A percentile compares a stretch with the other conserved stretches of the same genome.
Evolutionary conservation across 306 rosid genomes (phyloP).

Genomic region (Fragaria iinumae): DNA sequence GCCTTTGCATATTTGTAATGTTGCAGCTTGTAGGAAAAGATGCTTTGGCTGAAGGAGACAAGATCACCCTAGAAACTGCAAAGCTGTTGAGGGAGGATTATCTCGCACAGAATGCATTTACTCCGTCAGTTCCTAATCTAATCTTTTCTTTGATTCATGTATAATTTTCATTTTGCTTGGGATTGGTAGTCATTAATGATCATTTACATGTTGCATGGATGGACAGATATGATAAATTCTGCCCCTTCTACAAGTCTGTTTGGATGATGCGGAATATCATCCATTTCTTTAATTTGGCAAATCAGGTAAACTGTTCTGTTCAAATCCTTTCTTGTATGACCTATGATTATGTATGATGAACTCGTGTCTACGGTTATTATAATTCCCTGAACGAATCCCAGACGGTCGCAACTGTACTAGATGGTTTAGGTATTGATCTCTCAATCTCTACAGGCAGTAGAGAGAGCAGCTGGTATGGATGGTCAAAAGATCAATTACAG

Average conservation of each 20-base stretch:
- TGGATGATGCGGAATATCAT: slow-evolving; percentile 99
- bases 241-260: slow-evolving; percentile 99
- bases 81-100: slow-evolving; percentile 99
- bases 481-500: slow-evolving; percentile 87
- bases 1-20: slow-evolving; percentile 6
- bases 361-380: background rate
- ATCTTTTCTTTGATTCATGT: background rate
- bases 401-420: background rate
- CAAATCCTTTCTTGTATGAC: background rate
- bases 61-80: slow-evolving; percentile 97
- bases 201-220: slow-evolving; percentile 24
- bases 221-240: slow-evolving; percentile 90
- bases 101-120: slow-evolving; percentile 99
- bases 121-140: slow-evolving; percentile 61
- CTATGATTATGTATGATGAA: background rate
- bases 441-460: slow-evolving; percentile 72
- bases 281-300: slow-evolving; percentile 95
- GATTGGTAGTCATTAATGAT: background rate
- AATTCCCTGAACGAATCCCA: background rate
- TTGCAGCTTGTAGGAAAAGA: slow-evolving; percentile 98
- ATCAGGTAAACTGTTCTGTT: slow-evolving; percentile 57
- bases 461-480: slow-evolving; percentile 95
- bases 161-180: background rate
- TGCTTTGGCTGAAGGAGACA: slow-evolving; percentile 97
- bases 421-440: slow-evolving; percentile 9